A percentile compares a stretch with the other conserved stretches of the same genome.
Conservation (phyloP, 2,329 filamentous ascomycete species). For the Coniochaeta sp. region DNA sequence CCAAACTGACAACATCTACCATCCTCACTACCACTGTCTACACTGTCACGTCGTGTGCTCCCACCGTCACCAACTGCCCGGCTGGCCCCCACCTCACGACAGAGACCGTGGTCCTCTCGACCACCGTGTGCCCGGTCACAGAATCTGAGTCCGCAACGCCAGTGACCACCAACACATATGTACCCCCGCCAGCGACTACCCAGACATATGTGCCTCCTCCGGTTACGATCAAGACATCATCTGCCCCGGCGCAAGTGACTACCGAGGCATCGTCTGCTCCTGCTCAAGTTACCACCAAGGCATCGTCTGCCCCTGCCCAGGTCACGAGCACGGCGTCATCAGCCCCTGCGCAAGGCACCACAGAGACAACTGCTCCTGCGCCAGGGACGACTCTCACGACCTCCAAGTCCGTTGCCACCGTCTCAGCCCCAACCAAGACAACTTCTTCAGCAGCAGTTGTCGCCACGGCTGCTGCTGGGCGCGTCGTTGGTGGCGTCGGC, state of each 20-base stretch:
- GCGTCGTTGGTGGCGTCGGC: constrained; percentile 8
- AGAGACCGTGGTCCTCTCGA: constrained; percentile 11
- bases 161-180: background rate
- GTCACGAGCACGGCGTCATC: background rate
- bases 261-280: background rate
- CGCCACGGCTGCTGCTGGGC: constrained; percentile 12
- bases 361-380: background rate
- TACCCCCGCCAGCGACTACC: background rate
- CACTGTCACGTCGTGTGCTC: constrained; percentile 6
- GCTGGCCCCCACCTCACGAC: constrained; percentile 9
- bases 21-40: constrained; percentile 5
- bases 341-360: constrained; percentile 5
- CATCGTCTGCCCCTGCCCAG: background rate
- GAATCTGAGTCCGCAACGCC: background rate
- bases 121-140: constrained; percentile 2
- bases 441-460: constrained; percentile 5
- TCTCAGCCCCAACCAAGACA: constrained; percentile 8
- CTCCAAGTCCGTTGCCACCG: constrained; percentile 11
- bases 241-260: background rate
- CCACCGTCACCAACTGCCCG: constrained; percentile 8
- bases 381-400: constrained; percentile 9
- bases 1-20: background rate
- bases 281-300: background rate
- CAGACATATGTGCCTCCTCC: background rate
- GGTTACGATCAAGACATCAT: background rate